Evolutionary conservation across 1,284 basidiomycete species (phyloP).

Genomic region (Ganoderma resinaceum): DNA sequence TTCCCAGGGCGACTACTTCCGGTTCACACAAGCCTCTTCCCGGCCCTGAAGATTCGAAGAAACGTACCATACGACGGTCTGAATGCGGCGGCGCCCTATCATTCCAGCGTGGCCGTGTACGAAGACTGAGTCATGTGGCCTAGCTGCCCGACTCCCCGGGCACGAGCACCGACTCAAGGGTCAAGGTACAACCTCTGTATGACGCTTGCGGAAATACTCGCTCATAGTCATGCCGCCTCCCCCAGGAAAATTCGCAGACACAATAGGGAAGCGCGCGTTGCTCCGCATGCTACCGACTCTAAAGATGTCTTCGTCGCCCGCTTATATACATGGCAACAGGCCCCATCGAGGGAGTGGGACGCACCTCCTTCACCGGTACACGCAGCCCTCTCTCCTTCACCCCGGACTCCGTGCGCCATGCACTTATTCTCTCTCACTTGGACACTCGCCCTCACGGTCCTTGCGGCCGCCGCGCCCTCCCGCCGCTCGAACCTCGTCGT

Average conservation of each 20-base stretch:
- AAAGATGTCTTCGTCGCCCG: slow-evolving; percentile 6
- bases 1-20: slow-evolving; percentile 23
- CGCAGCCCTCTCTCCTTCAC: slow-evolving; percentile 11
- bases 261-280: background rate
- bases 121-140: slow-evolving; percentile 1
- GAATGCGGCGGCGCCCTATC: background rate
- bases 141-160: background rate
- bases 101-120: background rate
- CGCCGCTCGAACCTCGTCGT: slow-evolving; percentile 33
- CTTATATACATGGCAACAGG: slow-evolving; percentile 15
- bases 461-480: slow-evolving; percentile 31
- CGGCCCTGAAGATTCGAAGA: background rate
- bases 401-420: slow-evolving; percentile 12
- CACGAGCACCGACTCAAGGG: background rate
- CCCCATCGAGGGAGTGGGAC: background rate
- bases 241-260: background rate
- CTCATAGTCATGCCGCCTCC: background rate
- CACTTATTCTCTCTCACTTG: slow-evolving; percentile 17
- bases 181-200: background rate
- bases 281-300: slow-evolving; percentile 4
- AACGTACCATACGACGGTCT: slow-evolving; percentile 3
- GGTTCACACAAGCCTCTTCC: slow-evolving; percentile 22
- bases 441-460: slow-evolving; percentile 18
- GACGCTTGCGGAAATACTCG: background rate
- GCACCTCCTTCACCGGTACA: slow-evolving; percentile 15